Evolutionary conservation across 768 basidiomycete species (phyloP), one percentile per base, ranked within the genome.

Genomic region (Boletus sp.): DNA sequence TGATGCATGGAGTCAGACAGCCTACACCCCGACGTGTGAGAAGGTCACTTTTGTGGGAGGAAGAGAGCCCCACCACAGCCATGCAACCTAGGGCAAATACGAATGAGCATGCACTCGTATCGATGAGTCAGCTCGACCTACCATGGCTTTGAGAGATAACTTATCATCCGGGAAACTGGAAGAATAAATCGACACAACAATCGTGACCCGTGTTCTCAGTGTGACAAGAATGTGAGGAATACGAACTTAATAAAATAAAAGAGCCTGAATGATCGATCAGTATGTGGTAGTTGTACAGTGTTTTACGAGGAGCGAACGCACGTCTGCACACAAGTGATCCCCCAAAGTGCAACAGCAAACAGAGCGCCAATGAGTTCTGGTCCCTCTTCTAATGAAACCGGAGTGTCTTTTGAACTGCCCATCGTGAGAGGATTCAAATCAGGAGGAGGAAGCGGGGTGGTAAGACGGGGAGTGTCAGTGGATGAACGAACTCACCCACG

Each of bases 291-390:
- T 24, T 14, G 40, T 7, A 48, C 17, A 32, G 11, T 12, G 18
- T 42, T 33, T 20, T 40, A 24, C 20, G 20, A 32, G 17, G n/a
- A 7, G 56, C 41, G 45, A 39, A 56, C 57, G 29, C 39, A 66
- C 65, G 65, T 56, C 35, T 65, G 64, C 7, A 57, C 53, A 45
- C 64, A 65, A 39, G 64, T 67, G 45, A 67, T 57, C 7, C 65
- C 65, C 65, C 65, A 65, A 11, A 65, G 65, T 20, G 57, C 64
- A 36, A 67, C 62, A 24, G 65, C 47, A 45, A 64, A 51, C 10
- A 65, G 15, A 40, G 56, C 48, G 4, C 52, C 58, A 45, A 65
- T 32, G 15, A 65, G 64, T 15, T 61, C 58, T 3, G 64, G 42
- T 42, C 64, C 64, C 32, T 55, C 56, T 28, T 62, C 15, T 7